Conservation (phyloP, 148 eudicot genomes). For the Chenopodium album region DNA sequence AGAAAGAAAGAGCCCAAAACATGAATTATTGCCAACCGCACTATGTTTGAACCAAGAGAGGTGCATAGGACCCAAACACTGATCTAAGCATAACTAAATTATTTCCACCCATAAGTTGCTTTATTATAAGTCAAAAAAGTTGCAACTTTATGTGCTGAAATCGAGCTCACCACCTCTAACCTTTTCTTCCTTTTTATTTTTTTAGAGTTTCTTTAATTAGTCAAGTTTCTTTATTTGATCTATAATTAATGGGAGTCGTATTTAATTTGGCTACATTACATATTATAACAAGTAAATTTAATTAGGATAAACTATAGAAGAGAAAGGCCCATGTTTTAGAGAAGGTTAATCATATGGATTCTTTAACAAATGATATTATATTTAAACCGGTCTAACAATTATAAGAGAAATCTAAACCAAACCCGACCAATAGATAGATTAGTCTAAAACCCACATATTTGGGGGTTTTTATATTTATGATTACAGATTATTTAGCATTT, state of each 20-base stretch:
- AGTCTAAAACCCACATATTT: no score
- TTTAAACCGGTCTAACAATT: no score
- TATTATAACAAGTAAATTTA: neutral
- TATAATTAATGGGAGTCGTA: neutral
- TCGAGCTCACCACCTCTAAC: neutral
- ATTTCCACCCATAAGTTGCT: slow-evolving; percentile 1
- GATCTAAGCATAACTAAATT: neutral
- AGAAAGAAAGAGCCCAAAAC: neutral
- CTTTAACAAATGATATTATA: no score
- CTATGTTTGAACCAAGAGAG: neutral
- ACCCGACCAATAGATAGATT: no score
- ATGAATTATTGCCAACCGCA: slow-evolving; percentile 3
- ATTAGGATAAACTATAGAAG: neutral
- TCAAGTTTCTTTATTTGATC: neutral
- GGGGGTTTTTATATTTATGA: no score
- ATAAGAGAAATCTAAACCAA: no score
- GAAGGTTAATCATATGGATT: no score
- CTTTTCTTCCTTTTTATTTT: neutral
- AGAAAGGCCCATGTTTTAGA: neutral
- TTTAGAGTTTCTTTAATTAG: neutral
- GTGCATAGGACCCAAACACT: neutral
- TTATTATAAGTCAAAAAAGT: slow-evolving; percentile 2
- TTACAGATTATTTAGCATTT: no score
- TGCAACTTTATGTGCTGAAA: neutral
- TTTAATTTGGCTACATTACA: neutral